Evolutionary conservation across 345 rosid species (phyloP), one percentile per base, ranked within the genome.

Genomic region (Hibiscus tridactylites): DNA sequence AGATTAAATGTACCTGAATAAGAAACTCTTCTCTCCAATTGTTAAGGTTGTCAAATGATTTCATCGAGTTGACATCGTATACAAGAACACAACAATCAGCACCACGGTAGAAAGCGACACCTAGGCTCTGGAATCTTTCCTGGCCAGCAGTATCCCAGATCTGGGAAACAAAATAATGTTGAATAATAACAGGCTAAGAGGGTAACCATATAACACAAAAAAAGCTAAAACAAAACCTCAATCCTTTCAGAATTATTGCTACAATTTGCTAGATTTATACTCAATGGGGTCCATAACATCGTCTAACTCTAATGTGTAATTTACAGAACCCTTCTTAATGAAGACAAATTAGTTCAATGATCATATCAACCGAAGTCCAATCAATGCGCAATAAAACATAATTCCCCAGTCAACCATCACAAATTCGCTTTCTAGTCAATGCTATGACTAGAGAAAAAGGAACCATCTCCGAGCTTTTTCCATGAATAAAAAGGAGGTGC

Each of bases 111-210:
- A 88, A 91, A 61, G 96, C 96, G 74, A 91, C 96, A 44, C 99
- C 99, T 65, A 95, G 88, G 76, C 98, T 95, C 78, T 95, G 97
- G 79, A 95, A 95, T 80, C 96, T 87, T 75, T 91, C 96, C 75
- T 91, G 97, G 28, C 97, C 92, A 76, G 97, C 94, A 28, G 90
- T 95, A 80, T 95, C 99, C 99, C 99, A 95, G 74, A 92, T 92
- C 99, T 81, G 1, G 24, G 60, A 65, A 73, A 3, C 9, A 33
- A 73, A 71, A 61, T 0, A 29, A 61, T 19, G 33, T 47, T 17
- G 11, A 31, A 31, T 9, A 62, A 62, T 47, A 50, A 31, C 35
- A 21, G 19, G 44, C 24, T 8, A 5, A 71, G 56, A 0, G 37
- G 1, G 10, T 37, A 71, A 4, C 24, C 53, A 39, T 15, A 59